Evolutionary conservation across 192 early-diverging fungal species (phyloP), one percentile per base, ranked within the genome.

Genomic region (Helicostylum pulchrum): DNA sequence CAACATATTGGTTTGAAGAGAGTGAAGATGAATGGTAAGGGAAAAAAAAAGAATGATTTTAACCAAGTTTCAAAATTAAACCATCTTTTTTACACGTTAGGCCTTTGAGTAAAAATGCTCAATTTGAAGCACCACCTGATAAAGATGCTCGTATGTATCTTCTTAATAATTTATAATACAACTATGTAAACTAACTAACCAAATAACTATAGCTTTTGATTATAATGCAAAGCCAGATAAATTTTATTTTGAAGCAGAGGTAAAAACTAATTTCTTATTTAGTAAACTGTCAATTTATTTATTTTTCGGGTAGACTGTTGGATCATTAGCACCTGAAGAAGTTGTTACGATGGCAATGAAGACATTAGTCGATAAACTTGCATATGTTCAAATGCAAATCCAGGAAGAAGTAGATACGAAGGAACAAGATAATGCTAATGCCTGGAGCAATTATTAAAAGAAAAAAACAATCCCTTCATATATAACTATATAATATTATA

Each of bases 1-100:
- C 94, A 23, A 83, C 85, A 21, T 96, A 94, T 70, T 99, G 96
- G 96, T 83, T 88, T 69, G 96, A 99, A 65, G 88, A 94, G 73
- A 79, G 84, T 20, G 86, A 88, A 61, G 76, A 79, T 44, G 95
- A 99, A 78, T 97, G 95, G 94, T 88, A 81, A n/a, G n/a, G n/a
- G n/a, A n/a, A 67, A 56, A 26, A 26, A 26, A 26, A 26, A 26
- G 26, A 23, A 17, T 46, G 2, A 8, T 45, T 58, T 50, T 21
- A 21, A 20, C 1, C 47, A 19, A 5, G 3, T 26, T 26, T 26
- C 0, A 55, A 1, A 4, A 7, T 53, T 31, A n/a, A 21, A 60
- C 6, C 0, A 30, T 12, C 30, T 26, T 46, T 26, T 53, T 39
- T 7, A 3, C 12, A 42, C n/a, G n/a, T 23, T 51, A 78, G 78